These are phyloP conservation scores for Cordyceps fumosorosea DNA, from an alignment of 2,329 filamentous ascomycete genomes.

Conservation along the genomic window DNA sequence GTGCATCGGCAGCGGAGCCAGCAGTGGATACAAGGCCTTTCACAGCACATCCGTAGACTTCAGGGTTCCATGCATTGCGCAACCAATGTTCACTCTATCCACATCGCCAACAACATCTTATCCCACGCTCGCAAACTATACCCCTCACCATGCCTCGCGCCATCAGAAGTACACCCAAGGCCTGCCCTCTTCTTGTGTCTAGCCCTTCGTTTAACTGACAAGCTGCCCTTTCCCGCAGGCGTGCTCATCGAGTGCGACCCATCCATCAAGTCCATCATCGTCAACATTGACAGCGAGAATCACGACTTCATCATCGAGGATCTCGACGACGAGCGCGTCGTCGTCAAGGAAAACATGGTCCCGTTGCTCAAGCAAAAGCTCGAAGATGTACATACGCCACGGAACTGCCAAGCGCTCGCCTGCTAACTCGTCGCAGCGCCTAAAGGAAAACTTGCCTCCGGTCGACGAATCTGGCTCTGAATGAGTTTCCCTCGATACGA, in stretches of 20 bases:
- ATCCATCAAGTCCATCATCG: slow-evolving; percentile 81
- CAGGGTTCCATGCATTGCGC: no score
- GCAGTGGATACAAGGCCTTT: neutral
- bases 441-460: slow-evolving; percentile 46
- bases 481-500: slow-evolving; percentile 18
- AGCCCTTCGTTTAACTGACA: neutral
- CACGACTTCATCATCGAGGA: slow-evolving; percentile 76
- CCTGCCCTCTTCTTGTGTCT: slow-evolving; percentile 42
- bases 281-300: slow-evolving; percentile 63
- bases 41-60: no score
- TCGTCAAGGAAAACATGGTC: slow-evolving; percentile 70
- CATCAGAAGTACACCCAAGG: slow-evolving; percentile 42
- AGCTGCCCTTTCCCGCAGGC: slow-evolving; percentile 37
- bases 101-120: no score
- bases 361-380: slow-evolving; percentile 59
- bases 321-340: slow-evolving; percentile 67
- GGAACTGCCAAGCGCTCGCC: neutral
- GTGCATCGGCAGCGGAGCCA: neutral
- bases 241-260: slow-evolving; percentile 76
- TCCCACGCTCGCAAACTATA: neutral
- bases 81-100: no score
- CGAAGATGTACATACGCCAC: slow-evolving; percentile 49
- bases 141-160: neutral
- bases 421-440: slow-evolving; percentile 28
- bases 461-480: slow-evolving; percentile 48